Conservation (phyloP, 495 filamentous ascomycete genomes). For the Talaromyces nanjingensis region DNA sequence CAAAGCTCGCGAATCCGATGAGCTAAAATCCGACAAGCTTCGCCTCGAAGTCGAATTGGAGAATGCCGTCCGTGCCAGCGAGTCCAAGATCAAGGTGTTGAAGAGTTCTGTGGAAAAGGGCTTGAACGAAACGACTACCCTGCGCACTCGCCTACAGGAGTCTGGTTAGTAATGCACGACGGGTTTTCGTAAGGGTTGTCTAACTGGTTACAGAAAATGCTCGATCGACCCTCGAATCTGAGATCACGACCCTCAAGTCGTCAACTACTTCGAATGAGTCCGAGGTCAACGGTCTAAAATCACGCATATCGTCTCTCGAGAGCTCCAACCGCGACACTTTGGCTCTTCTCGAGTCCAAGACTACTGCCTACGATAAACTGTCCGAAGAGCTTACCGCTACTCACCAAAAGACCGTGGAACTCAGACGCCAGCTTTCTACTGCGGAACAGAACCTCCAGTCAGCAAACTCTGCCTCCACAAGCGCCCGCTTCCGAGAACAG, state of each 20-base stretch:
- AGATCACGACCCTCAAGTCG: conserved; percentile 72
- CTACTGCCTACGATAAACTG: conserved; percentile 75
- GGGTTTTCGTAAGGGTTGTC: neutral
- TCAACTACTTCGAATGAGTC: conserved; percentile 67
- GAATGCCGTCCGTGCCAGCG: conserved; percentile 70
- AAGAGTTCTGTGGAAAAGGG: conserved; percentile 75
- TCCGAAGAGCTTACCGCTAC: conserved; percentile 78
- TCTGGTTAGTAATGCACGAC: conserved; percentile 53
- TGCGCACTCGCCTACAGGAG: conserved; percentile 69
- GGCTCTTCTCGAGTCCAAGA: conserved; percentile 81
- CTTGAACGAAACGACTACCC: conserved; percentile 67
- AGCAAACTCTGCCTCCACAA: conserved; percentile 67
- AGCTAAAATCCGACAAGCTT: conserved; percentile 73
- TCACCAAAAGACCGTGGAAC: conserved; percentile 78
- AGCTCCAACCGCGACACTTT: conserved; percentile 85
- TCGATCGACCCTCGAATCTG: conserved; percentile 63
- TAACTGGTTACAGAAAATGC: conserved; percentile 47
- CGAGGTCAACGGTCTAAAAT: conserved; percentile 66
- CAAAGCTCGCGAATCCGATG: conserved; percentile 75
- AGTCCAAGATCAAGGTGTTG: conserved; percentile 72
- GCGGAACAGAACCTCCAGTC: conserved; percentile 77
- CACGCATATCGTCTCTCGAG: conserved; percentile 79
- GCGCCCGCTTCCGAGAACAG: conserved; percentile 80
- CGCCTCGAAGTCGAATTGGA: conserved; percentile 88
- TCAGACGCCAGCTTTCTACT: conserved; percentile 69